Base-by-base conservation (phyloP, 2,329 filamentous ascomycete species). In the Verticillium zaregamsianum region DNA sequence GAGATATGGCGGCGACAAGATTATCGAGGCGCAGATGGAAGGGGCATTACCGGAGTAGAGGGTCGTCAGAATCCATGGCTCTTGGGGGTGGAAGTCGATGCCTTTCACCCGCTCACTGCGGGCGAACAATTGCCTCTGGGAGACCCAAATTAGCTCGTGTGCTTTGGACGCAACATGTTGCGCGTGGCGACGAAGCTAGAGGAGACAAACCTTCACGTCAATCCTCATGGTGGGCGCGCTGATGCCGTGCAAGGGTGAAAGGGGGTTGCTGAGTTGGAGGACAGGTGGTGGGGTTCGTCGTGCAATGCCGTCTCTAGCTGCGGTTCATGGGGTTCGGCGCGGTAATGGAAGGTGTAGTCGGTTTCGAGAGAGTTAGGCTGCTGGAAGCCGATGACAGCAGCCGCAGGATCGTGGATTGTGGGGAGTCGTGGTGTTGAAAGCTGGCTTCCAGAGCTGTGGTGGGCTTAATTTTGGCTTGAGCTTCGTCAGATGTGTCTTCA, bases 1-100 rank as follows among this genome's bases (percentile, higher is more conserved):
- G 45, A 14, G n/a, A 23, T 12, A 3, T 9, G 20, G 25, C 12
- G 45, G n/a, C 11, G 6, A 8, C 8, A 14, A 23, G 11, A 12
- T 9, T 25, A 23, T 23, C 20, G 20, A 25, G 45, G 45, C n/a
- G n/a, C 20, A 14, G n/a, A 20, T 25, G 45, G 45, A 11, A 14
- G 25, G 54, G 25, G 32, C 64, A 83, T 76, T 87, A 93, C 91
- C 93, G 82, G 92, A 97, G 80, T 99, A 99, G 67, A 99, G 82
- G 28, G 95, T 98, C 35, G 94, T 97, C 72, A 98, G 86, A 68
- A 93, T 91, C 92, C 94, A 97, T 87, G 93, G 93, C 82, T 97
- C 94, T 63, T 92, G 92, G 52, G 93, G 93, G 76, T 98, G 94
- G 77, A 97, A 98, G 82, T 98, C 94, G 77, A 97, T 93, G 74